Percentiles rank a stretch among this genome's conserved stretches.
Evolutionary conservation across 2,329 filamentous ascomycete genomes (phyloP).

Genomic region (Trichoderma sp.): DNA sequence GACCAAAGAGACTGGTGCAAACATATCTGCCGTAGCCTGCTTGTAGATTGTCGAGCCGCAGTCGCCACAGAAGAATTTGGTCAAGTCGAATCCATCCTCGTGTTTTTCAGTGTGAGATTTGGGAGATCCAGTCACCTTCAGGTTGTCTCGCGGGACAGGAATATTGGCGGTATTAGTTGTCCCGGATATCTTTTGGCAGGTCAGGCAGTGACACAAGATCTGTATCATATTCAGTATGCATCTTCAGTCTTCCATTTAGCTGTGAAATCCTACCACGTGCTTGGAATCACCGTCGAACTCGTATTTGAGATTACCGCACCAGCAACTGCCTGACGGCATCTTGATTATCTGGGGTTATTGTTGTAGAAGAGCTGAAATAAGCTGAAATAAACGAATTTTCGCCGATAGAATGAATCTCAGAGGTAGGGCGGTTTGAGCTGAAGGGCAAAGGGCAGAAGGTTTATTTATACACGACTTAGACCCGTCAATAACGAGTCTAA

Average conservation of each 20-base stretch:
- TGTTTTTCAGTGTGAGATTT: slow-evolving; percentile 10
- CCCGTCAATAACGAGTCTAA: neutral
- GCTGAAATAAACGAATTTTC: neutral
- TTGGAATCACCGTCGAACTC: neutral
- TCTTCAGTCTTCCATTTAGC: neutral
- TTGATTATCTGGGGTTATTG: neutral
- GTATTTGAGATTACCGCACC: slow-evolving; percentile 15
- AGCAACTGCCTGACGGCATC: slow-evolving; percentile 16
- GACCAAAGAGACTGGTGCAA: neutral
- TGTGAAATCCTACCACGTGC: neutral
- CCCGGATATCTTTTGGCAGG: slow-evolving; percentile 15
- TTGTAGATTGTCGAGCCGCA: slow-evolving; percentile 8
- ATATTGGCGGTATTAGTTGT: neutral
- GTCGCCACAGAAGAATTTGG: slow-evolving; percentile 3
- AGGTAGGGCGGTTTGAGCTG: neutral
- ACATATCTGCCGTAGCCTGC: slow-evolving; percentile 5
- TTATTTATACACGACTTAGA: neutral
- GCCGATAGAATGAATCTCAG: neutral
- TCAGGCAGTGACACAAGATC: slow-evolving; percentile 4
- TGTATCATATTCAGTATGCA: neutral
- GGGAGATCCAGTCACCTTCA: slow-evolving; percentile 1
- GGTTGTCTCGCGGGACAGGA: neutral
- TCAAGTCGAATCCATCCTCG: slow-evolving; percentile 10
- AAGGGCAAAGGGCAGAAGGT: neutral
- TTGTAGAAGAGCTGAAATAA: neutral